phyloP scores from a whole-genome alignment of 176 grass and related monocot species.

The Musa schizocarpa region DNA sequence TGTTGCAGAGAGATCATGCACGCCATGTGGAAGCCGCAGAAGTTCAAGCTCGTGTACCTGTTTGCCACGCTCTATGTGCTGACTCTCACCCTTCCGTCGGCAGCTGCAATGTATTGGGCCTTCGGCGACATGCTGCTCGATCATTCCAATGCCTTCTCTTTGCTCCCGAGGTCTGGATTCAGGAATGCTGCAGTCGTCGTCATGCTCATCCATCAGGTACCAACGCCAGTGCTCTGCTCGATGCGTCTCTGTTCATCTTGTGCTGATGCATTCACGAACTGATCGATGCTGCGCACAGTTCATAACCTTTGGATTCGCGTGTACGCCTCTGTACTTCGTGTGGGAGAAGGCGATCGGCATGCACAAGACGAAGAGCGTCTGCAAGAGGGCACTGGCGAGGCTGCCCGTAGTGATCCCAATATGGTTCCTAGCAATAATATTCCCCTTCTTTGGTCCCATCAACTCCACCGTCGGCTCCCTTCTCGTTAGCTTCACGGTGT shows the following conservation, averaged over 20 bases:
- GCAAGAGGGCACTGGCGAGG: slow-evolving; percentile 36
- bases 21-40: slow-evolving; percentile 97
- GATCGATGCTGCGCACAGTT: slow-evolving; percentile 35
- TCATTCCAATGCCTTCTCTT: slow-evolving; percentile 93
- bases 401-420: slow-evolving; percentile 73
- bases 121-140: slow-evolving; percentile 78
- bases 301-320: slow-evolving; percentile 93
- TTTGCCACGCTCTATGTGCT: slow-evolving; percentile 68
- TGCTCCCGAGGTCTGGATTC: slow-evolving; percentile 63
- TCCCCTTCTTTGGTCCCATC: slow-evolving; percentile 95
- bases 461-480: slow-evolving; percentile 88
- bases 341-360: slow-evolving; percentile 91
- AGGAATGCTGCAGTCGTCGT: slow-evolving; percentile 68
- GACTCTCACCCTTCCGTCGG: slow-evolving; percentile 81
- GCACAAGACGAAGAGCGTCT: slow-evolving; percentile 36
- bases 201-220: slow-evolving; percentile 81
- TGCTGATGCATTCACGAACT: background rate
- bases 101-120: slow-evolving; percentile 90
- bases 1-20: slow-evolving; percentile 90
- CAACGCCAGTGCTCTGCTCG: background rate
- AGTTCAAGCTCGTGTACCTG: slow-evolving; percentile 93
- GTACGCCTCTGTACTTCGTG: slow-evolving; percentile 93
- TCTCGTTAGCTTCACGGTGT: slow-evolving; percentile 96
- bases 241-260: no score
- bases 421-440: slow-evolving; percentile 92